These are phyloP conservation scores for Globisporangium perplexum DNA, from an alignment of 352 stramenopile genomes.

Conservation along the genomic window DNA sequence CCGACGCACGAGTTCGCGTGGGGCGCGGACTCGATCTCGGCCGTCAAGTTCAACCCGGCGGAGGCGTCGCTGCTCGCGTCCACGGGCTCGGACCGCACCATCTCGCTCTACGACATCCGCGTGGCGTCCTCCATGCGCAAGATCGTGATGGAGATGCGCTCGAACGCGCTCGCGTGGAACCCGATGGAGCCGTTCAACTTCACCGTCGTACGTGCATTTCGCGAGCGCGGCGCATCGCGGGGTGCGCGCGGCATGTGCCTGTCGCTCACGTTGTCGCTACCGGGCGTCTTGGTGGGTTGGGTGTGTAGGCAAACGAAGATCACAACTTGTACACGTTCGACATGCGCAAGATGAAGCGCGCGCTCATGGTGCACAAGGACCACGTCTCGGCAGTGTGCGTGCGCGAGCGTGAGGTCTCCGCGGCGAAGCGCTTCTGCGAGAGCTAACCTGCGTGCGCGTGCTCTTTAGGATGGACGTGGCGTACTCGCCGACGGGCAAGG, in stretches of 20 bases:
- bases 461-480: conserved; percentile 89
- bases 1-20: conserved; percentile 92
- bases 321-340: conserved; percentile 99
- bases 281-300: background rate
- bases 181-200: conserved; percentile 99
- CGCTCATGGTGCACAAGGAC: conserved; percentile 97
- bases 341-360: conserved; percentile 95
- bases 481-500: conserved; percentile 96
- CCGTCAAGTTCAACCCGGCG: conserved; percentile 93
- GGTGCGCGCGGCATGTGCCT: too few species aligned
- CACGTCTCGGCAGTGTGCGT: conserved; percentile 96
- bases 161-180: conserved; percentile 99
- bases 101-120: conserved; percentile 93
- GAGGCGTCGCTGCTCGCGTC: conserved; percentile 95
- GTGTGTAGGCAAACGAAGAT: conserved; percentile 94
- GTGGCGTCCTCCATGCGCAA: conserved; percentile 94
- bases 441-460: background rate
- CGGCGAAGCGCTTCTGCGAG: background rate
- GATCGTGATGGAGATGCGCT: conserved; percentile 94
- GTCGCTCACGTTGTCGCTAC: background rate
- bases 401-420: too few species aligned
- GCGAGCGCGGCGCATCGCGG: too few species aligned
- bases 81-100: conserved; percentile 90
- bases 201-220: conserved; percentile 70
- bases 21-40: conserved; percentile 95